These are phyloP conservation scores for Xerocomus spinulosus DNA, from an alignment of 768 basidiomycete genomes.

Conservation along the genomic window DNA sequence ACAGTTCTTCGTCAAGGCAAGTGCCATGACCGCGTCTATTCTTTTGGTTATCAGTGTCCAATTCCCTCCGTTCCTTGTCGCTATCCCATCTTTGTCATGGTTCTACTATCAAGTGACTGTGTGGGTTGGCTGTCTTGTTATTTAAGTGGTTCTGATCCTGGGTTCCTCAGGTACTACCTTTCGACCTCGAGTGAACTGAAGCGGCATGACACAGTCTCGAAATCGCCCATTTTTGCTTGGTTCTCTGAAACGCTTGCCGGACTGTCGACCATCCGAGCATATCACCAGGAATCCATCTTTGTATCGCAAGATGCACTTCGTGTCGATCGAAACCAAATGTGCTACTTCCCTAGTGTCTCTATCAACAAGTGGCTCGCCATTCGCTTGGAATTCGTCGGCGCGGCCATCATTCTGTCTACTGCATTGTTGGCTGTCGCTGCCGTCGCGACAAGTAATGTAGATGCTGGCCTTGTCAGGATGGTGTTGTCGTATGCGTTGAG, in stretches of 20 bases:
- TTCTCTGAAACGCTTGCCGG: conserved; percentile 77
- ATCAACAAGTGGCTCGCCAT: conserved; percentile 84
- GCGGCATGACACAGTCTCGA: conserved; percentile 82
- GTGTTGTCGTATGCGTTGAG: conserved; percentile 85
- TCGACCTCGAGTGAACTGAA: conserved; percentile 85
- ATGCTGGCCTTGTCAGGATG: conserved; percentile 85
- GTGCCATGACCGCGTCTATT: conserved; percentile 54
- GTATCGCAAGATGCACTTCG: conserved; percentile 63
- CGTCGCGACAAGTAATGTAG: conserved; percentile 68
- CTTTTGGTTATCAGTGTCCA: conserved; percentile 71
- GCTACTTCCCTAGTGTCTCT: conserved; percentile 63
- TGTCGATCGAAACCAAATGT: conserved; percentile 84
- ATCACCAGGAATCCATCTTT: conserved; percentile 66
- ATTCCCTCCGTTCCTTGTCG: conserved; percentile 78
- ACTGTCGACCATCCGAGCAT: conserved; percentile 80
- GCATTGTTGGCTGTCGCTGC: conserved; percentile 64
- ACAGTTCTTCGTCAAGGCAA: conserved; percentile 63
- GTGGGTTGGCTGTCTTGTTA: conserved; percentile 37
- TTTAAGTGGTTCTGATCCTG: not conserved
- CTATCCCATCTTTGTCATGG: conserved; percentile 69
- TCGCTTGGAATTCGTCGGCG: conserved; percentile 82
- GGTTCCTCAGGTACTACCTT: conserved; percentile 67
- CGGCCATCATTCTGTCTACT: conserved; percentile 71
- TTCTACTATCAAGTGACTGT: conserved; percentile 78
- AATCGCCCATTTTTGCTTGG: conserved; percentile 89